Conservation (phyloP, 805 yeast genomes). For the Teunomyces kruisii region DNA sequence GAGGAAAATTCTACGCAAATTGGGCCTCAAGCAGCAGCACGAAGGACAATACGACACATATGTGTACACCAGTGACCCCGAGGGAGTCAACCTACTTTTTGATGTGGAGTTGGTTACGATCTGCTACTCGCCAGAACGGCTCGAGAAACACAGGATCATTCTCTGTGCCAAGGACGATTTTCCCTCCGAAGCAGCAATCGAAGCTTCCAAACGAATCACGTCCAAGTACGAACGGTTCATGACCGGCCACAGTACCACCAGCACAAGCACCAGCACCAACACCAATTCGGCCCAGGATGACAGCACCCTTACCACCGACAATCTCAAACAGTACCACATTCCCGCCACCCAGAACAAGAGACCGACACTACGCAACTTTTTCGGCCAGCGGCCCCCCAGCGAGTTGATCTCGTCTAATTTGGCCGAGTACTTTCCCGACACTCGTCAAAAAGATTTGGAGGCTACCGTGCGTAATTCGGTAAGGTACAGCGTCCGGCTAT, state of each 20-base stretch:
- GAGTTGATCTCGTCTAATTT: slow-evolving; percentile 86
- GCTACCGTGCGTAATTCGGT: slow-evolving; percentile 84
- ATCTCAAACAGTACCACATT: slow-evolving; percentile 21
- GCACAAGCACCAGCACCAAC: not conserved
- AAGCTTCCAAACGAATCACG: slow-evolving; percentile 50
- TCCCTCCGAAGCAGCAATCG: slow-evolving; percentile 63
- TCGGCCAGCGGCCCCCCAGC: slow-evolving; percentile 92
- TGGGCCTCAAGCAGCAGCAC: slow-evolving; percentile 45
- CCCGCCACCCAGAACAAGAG: slow-evolving; percentile 15
- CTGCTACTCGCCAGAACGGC: slow-evolving; percentile 71
- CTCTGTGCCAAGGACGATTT: slow-evolving; percentile 62
- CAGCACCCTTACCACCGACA: slow-evolving; percentile 3
- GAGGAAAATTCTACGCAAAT: slow-evolving; percentile 59
- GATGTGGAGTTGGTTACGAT: slow-evolving; percentile 82
- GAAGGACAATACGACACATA: slow-evolving; percentile 60
- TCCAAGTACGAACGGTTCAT: slow-evolving; percentile 25
- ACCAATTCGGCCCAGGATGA: not conserved
- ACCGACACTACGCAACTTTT: slow-evolving; percentile 46
- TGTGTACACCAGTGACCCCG: slow-evolving; percentile 35
- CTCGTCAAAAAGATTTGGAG: slow-evolving; percentile 67
- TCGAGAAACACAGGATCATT: slow-evolving; percentile 69
- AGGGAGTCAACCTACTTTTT: slow-evolving; percentile 47
- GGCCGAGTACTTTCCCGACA: slow-evolving; percentile 88
- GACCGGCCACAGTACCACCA: not conserved
- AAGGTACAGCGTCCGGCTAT: slow-evolving; percentile 67